Evolutionary conservation across 179 eudicot genomes (phyloP), one percentile per base, ranked within the genome.

Genomic region (Camellia oleifera): DNA sequence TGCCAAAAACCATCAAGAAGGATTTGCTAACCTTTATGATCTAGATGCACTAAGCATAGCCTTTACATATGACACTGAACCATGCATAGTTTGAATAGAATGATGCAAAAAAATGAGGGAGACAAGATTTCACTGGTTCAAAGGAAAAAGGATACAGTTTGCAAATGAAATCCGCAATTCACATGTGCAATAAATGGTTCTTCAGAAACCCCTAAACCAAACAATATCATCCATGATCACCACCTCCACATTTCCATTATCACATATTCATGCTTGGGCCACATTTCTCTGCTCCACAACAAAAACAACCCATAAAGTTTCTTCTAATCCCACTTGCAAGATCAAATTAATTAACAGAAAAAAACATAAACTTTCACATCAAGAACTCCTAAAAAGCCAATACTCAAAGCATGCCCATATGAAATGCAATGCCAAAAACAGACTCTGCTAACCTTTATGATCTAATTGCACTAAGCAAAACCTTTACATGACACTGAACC

Each of bases 101-200:
- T 48, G 52, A 4, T 48, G 52, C 52, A 4, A 48, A 48, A 48
- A 48, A 48, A 48, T 48, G 52, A 4, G 52, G 7, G 52, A 48
- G 52, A 48, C 52, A 48, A 48, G 7, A 4, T 48, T 48, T 48
- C 52, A 48, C 5, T 48, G 52, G 52, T 48, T 48, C 4, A 48
- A 3, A 48, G 52, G 5, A 7, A 48, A 48, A 48, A 48, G 52
- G 52, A 48, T 4, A 48, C 52, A 48, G 7, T 32, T 1, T 6
- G 40, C 2, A 42, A 11, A 14, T 40, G 48, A 10, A 32, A 40
- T 9, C 17, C 14, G 13, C 48, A 32, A 67, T 32, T 32, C 71
- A 67, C 71, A 67, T 32, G 71, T 32, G 71, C 48, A 67, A 67
- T 67, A 40, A 67, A 67, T 40, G 46, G 46, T 67, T 67, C 71